Base-by-base conservation (phyloP, 2,329 filamentous ascomycete genomes). In the Trichoderma afroharzianum region DNA sequence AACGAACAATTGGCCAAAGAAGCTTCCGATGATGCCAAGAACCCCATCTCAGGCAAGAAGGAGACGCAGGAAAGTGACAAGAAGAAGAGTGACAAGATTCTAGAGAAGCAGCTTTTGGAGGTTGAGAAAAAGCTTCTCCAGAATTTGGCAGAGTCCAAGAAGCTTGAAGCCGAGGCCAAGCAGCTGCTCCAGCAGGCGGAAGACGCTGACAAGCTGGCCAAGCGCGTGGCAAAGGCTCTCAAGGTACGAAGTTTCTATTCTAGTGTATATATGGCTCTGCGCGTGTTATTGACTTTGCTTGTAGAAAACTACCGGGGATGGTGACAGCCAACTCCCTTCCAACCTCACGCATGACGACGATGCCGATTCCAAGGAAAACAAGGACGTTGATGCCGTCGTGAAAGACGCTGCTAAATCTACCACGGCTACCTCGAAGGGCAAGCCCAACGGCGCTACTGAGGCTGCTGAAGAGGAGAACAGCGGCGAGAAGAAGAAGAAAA, bases 161-260 rank as follows among this genome's bases (percentile, higher is more conserved):
- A 82, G 75, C 79, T 85, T 43, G 81, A 84, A 75, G 76, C 75
- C 3, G 78, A 85, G 76, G 83, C 81, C 2, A 74, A 77, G 26
- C 82, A 82, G 77, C 72, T 87, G 39, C 74, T 83, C 74, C 76
- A 75, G 1, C 80, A 85, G 71, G 81, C 85, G 0, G 80, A 82
- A 72, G 80, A 79, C 71, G 74, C 76, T 28, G 75, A 76, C 32
- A 75, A 75, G 11, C 73, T 78, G 55, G 79, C 80, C 47, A 75
- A 79, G 67, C 71, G 72, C 26, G 69, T 78, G 66, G 74, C 73
- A 3, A 47, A 64, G 30, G 26, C 63, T 53, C 36, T 72, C 8
- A 43, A 70, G 61, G 71, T 72, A 50, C 24, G 15, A 7, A 15
- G 18, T 14, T 21, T 14, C 43, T 7, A 5, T n/a, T 6, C n/a